phyloP scores from a whole-genome alignment of 2,329 filamentous ascomycete species.

The Ophiostoma quercus region DNA sequence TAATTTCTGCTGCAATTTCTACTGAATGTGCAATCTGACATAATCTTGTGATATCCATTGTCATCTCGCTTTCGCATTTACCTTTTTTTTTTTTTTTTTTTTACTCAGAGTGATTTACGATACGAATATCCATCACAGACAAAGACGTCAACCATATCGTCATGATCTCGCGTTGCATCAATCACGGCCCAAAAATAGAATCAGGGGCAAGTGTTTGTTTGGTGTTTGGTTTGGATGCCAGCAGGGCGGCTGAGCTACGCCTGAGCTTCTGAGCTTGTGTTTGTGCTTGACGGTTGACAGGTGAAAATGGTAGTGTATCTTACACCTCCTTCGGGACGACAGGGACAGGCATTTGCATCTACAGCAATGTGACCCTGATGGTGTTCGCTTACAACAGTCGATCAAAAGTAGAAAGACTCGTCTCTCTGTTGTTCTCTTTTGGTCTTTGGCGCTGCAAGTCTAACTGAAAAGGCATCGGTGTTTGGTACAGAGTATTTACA shows the following conservation, averaged over 20 bases:
- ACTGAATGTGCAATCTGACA: background rate
- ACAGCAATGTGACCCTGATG: background rate
- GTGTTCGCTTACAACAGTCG: background rate
- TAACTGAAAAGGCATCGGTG: background rate
- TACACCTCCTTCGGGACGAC: background rate
- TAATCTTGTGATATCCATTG: background rate
- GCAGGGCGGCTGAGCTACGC: background rate
- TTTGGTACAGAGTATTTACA: background rate
- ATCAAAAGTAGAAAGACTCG: background rate
- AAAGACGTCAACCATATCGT: background rate
- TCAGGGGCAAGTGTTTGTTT: constrained; percentile 8
- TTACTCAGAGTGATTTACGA: too few relatives aligned
- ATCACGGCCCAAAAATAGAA: background rate
- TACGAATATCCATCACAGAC: too few relatives aligned
- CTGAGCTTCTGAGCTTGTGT: background rate
- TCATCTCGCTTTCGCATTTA: constrained; percentile 4
- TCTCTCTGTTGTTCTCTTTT: background rate
- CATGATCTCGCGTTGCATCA: background rate
- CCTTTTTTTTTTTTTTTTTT: too few relatives aligned
- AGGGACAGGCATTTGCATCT: background rate
- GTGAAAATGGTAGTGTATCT: background rate
- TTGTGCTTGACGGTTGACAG: background rate
- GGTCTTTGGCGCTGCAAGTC: background rate
- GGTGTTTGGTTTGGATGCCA: background rate
- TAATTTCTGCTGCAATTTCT: background rate